These are phyloP conservation scores for Glonium stellatum DNA, from an alignment of 495 filamentous ascomycete genomes.

Conservation along the genomic window DNA sequence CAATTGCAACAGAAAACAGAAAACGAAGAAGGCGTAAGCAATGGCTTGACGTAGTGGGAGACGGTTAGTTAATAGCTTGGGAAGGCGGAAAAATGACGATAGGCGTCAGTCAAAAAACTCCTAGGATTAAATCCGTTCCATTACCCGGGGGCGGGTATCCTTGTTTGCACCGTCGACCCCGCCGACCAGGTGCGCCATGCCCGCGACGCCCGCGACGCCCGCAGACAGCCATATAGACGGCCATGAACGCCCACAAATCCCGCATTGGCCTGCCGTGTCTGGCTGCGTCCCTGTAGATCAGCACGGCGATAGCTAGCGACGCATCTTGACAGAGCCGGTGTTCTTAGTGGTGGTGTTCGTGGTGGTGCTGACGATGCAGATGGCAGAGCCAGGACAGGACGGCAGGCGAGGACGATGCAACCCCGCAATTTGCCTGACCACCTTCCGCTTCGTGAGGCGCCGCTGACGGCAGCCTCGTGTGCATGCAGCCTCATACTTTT, in stretches of 20 bases:
- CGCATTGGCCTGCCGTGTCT: not conserved
- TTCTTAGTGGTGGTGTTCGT: not conserved
- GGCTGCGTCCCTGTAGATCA: not conserved
- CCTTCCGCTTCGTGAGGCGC: not conserved
- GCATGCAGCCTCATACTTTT: constrained; percentile 26
- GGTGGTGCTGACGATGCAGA: not conserved
- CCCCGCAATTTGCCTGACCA: not conserved
- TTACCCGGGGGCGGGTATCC: not conserved
- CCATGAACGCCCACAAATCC: not conserved
- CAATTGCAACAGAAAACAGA: too few species aligned
- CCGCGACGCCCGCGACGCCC: too few species aligned
- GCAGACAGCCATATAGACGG: too few species aligned
- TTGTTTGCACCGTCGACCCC: not conserved
- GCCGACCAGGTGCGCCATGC: not conserved
- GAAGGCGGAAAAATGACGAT: too few species aligned
- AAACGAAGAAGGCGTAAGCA: too few species aligned
- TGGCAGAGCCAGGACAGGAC: not conserved
- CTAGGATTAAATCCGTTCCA: not conserved
- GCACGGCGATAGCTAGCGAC: too few species aligned
- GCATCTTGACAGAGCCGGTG: not conserved
- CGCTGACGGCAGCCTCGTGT: not conserved
- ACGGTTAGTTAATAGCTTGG: too few species aligned
- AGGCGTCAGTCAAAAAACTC: too few species aligned
- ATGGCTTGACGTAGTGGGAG: too few species aligned
- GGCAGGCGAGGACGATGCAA: not conserved